Evolutionary conservation across 768 basidiomycete species (phyloP), one percentile per base, ranked within the genome.

Genomic region (Kwoniella dejecticola): DNA sequence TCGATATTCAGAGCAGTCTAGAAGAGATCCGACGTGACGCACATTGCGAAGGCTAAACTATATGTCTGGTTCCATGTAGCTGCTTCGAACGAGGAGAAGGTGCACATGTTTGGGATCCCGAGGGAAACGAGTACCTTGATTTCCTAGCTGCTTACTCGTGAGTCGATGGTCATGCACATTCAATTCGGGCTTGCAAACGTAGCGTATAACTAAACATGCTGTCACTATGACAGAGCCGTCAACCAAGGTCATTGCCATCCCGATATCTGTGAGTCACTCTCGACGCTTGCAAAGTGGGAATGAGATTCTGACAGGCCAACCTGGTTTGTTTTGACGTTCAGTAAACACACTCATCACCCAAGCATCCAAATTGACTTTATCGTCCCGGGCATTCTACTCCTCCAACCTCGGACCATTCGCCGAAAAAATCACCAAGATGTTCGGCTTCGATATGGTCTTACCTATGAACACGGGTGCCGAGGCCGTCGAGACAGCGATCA

Each of bases 401-500:
- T 87, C 87, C 47, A 84, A 88, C 65, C 90, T 99, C 68, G 93
- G 92, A 0, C 83, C 82, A n/a, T 99, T 93, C 78, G 91, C 93
- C 0, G 83, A 89, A 81, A 84, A 86, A 77, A 83, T 97, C 61
- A 91, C 89, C 1, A 81, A 85, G 60, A 85, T 89, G 80, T 92
- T 95, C 74, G 88, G 88, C 12, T 97, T 89, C 78, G 94, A 95
- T 64, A 93, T 92, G 87, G 91, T 96, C 1, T 83, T 98, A 8
- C 94, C 95, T 23, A 96, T 98, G 93, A 99, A 99, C 83, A 98
- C 95, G 0, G 95, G 95, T 46, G 93, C 93, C 0, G 96, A 99
- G 75, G 96, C 96, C 7, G 96, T 98, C 56, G 96, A 99, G 82
- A 96, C 94, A 0, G 86, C 88, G n/a, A 79, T 99, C 77, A 99